Evolutionary conservation across 1,284 basidiomycete genomes (phyloP).

Genomic region (Sphagnurus paluster): DNA sequence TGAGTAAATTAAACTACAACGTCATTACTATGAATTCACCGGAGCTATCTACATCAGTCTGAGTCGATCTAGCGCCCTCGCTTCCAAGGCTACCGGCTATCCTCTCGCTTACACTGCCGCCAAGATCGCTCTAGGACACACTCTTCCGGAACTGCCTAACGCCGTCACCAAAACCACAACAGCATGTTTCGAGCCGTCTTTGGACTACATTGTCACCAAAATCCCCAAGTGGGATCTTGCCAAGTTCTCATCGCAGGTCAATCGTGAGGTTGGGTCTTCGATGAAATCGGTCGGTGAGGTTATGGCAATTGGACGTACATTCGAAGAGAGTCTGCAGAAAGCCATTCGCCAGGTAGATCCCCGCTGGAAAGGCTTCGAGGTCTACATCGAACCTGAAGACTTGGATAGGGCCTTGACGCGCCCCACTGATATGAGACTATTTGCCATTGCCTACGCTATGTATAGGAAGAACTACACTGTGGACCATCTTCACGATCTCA

Average conservation of each 20-base stretch:
- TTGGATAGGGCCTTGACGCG: slow-evolving; percentile 76
- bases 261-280: slow-evolving; percentile 92
- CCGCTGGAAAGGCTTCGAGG: slow-evolving; percentile 80
- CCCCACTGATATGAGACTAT: slow-evolving; percentile 91
- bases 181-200: slow-evolving; percentile 98
- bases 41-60: slow-evolving; percentile 31
- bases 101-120: slow-evolving; percentile 99
- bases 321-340: slow-evolving; percentile 98
- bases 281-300: slow-evolving; percentile 99
- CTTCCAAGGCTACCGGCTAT: slow-evolving; percentile 99
- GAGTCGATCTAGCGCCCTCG: slow-evolving; percentile 82
- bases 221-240: slow-evolving; percentile 99
- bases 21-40: slow-evolving; percentile 2
- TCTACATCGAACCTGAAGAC: slow-evolving; percentile 82
- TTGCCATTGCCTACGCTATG: slow-evolving; percentile 98
- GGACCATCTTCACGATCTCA: slow-evolving; percentile 88
- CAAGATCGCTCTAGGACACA: slow-evolving; percentile 98
- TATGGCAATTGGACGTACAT: slow-evolving; percentile 99
- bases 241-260: slow-evolving; percentile 94
- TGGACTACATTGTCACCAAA: slow-evolving; percentile 99
- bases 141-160: slow-evolving; percentile 97
- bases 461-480: slow-evolving; percentile 92
- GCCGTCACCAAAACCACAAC: slow-evolving; percentile 99
- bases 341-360: slow-evolving; percentile 98
- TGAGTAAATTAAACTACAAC: slow-evolving; percentile 31